These are phyloP conservation scores for Pleurotus salmoneostramineus DNA, from an alignment of 768 basidiomycete species.

Conservation along the genomic window DNA sequence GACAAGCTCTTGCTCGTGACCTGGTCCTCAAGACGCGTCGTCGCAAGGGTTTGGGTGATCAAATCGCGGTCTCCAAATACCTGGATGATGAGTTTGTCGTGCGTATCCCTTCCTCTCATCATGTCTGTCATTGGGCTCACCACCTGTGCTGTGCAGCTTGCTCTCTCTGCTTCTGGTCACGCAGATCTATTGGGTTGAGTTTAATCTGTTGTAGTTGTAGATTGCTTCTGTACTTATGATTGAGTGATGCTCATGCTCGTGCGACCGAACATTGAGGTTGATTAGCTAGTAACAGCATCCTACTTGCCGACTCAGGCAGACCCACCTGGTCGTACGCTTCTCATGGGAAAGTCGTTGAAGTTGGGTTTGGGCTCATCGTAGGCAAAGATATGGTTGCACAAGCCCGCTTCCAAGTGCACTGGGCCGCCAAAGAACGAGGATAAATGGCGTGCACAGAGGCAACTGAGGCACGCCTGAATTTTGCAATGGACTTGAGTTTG, in stretches of 20 bases:
- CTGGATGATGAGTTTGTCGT: slow-evolving; percentile 96
- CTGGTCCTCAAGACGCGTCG: slow-evolving; percentile 94
- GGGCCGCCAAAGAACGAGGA: not conserved
- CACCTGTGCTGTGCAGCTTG: slow-evolving; percentile 50
- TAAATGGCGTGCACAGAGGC: too few species aligned
- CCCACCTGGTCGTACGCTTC: not conserved
- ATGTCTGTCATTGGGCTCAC: slow-evolving; percentile 9
- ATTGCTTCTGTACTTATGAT: not conserved
- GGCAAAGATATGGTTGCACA: too few species aligned
- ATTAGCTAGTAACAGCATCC: not conserved
- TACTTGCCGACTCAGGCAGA: not conserved
- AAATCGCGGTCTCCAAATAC: slow-evolving; percentile 96
- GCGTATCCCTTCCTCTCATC: slow-evolving; percentile 25
- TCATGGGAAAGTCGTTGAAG: too few species aligned
- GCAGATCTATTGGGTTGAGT: slow-evolving; percentile 75
- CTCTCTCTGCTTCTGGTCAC: slow-evolving; percentile 93
- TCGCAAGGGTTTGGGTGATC: slow-evolving; percentile 94
- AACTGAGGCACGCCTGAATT: too few species aligned
- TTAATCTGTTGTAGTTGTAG: not conserved
- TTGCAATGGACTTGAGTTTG: not conserved
- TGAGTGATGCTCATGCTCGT: not conserved
- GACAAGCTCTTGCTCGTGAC: slow-evolving; percentile 91
- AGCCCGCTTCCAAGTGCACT: not conserved
- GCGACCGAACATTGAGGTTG: not conserved
- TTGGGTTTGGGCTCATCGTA: too few species aligned